These are phyloP conservation scores for Arthrobotrys sphaeroides DNA, from an alignment of 2,329 filamentous ascomycete species.

Conservation along the genomic window DNA sequence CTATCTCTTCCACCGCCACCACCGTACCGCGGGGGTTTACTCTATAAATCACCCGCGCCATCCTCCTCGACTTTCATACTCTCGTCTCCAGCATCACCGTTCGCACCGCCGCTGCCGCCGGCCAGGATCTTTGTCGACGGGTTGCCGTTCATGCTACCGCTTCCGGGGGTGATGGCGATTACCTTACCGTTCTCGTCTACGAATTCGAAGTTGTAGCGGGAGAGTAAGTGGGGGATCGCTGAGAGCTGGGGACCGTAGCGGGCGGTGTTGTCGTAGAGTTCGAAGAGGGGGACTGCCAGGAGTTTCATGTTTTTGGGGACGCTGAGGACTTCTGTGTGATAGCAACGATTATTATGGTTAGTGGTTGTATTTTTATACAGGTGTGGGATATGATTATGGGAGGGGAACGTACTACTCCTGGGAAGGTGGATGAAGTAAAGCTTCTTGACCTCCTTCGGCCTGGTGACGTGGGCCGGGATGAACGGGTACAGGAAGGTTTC, in stretches of 20 bases:
- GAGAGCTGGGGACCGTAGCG: constrained; percentile 95
- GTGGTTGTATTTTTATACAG: not conserved
- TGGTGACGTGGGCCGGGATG: constrained; percentile 91
- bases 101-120: constrained; percentile 19
- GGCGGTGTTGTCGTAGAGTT: constrained; percentile 96
- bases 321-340: constrained; percentile 79
- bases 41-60: constrained; percentile 48
- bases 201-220: constrained; percentile 96
- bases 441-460: constrained; percentile 99
- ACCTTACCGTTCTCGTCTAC: constrained; percentile 91
- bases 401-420: constrained; percentile 75
- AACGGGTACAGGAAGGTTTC: constrained; percentile 99
- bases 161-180: constrained; percentile 82
- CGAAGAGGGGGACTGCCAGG: constrained; percentile 93
- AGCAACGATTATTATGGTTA: too few relatives aligned
- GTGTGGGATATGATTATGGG: not conserved
- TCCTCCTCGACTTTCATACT: constrained; percentile 53
- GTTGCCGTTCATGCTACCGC: constrained; percentile 57
- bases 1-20: not conserved
- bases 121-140: constrained; percentile 40
- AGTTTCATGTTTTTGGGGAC: constrained; percentile 99
- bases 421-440: constrained; percentile 96
- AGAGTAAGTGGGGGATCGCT: constrained; percentile 92
- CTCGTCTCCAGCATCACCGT: constrained; percentile 27
- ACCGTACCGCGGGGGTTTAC: not conserved